A percentile compares a stretch with the other conserved stretches of the same genome.
These are phyloP conservation scores for Quercus variabilis DNA, from an alignment of 306 rosid genomes.

Conservation along the genomic window DNA sequence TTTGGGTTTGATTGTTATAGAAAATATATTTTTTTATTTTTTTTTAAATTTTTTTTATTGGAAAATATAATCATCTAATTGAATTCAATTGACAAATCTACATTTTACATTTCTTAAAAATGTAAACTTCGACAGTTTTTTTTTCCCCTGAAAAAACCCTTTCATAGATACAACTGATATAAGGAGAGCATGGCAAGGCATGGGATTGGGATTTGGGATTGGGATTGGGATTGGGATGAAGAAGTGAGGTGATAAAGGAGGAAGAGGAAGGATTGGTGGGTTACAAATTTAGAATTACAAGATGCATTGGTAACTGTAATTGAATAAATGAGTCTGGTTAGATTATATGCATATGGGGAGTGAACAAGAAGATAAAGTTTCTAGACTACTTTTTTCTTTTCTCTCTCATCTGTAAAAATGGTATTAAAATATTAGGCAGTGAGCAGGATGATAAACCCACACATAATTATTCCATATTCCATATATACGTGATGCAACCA, in stretches of 20 bases:
- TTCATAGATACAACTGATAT: too few species aligned
- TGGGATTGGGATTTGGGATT: conserved; percentile 12
- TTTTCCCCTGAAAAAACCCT: too few species aligned
- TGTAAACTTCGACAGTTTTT: too few species aligned
- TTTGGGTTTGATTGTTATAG: too few species aligned
- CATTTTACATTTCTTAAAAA: too few species aligned
- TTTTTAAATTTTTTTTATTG: too few species aligned
- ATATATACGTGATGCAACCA: conserved; percentile 35
- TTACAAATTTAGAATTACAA: conserved; percentile 50
- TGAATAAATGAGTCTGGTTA: conserved; percentile 36
- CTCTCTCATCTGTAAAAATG: conserved; percentile 26
- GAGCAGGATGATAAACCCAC: conserved; percentile 50
- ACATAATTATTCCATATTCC: conserved; percentile 50
- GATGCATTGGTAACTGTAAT: conserved; percentile 55
- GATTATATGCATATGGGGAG: conserved; percentile 39
- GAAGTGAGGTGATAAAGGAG: not conserved
- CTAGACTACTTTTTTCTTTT: conserved; percentile 38
- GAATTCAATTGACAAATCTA: too few species aligned
- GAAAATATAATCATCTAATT: too few species aligned
- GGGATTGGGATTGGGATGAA: not conserved
- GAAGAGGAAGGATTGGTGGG: conserved; percentile 31
- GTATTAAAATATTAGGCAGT: conserved; percentile 38
- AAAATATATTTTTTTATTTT: too few species aligned
- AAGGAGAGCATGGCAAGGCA: not conserved
- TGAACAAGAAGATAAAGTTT: conserved; percentile 50